Evolutionary conservation across 371 early-diverging fungal genomes (phyloP), one percentile per base, ranked within the genome.

Genomic region (Sporodiniella umbellata): DNA sequence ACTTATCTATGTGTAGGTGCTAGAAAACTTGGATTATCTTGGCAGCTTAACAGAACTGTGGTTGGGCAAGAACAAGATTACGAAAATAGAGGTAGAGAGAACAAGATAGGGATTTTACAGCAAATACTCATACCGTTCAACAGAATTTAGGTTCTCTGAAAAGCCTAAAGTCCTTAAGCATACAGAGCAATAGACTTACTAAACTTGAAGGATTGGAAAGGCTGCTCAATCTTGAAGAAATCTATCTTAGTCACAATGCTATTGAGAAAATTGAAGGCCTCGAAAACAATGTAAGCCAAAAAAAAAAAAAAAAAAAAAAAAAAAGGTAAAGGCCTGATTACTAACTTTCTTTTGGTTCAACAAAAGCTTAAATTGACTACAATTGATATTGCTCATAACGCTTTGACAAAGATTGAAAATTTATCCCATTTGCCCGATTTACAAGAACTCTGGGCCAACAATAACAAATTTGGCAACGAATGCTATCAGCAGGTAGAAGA

Each of bases 11-110:
- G 33, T 10, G n/a, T 53, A 90, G 86, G 70, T 54, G 6, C 93
- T 96, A 52, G 92, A 91, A 53, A 88, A 90, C 37, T 69, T 97
- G 24, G 92, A 90, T 44, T 26, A 54, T n/a, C 66, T 97, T 38
- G 83, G 80, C 19, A 81, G 84, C 38, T 70, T 98, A 60, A 81
- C 86, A 46, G 82, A 96, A 66, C 81, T 98, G 14, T 97, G 94
- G 88, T 72, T 98, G 31, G 97, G 99, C 24, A 98, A 98, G 64
- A 98, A 98, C 79, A 98, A 97, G 70, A 94, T 98, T 24, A 72
- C 82, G 1, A 77, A 80, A 54, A 71, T 96, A 8, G 71, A 91
- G 79, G 90, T 84, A 77, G 43, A 40, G 24, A 25, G 30, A 31
- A 33, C 50, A 31, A 30, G 14, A 52, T 43, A 10, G 28, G 6